Evolutionary conservation across 495 filamentous ascomycete genomes (phyloP).

Genomic region (Neurospora hispaniola): DNA sequence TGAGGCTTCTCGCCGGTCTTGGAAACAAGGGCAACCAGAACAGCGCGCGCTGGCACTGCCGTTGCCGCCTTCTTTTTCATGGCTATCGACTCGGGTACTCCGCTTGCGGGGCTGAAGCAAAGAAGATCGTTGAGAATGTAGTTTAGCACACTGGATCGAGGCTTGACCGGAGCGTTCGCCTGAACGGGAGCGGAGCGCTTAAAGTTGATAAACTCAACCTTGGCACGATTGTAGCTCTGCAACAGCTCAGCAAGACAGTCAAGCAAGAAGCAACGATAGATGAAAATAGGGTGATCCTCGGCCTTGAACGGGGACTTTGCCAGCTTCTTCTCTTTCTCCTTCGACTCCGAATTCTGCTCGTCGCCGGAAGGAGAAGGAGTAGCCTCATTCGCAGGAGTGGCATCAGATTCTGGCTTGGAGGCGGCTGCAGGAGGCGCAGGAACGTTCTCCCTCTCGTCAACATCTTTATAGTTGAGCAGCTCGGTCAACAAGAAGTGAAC

Average conservation of each 20-base stretch:
- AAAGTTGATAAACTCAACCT: conserved; percentile 98
- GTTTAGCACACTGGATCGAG: conserved; percentile 82
- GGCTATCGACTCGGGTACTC: conserved; percentile 56
- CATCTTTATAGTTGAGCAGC: conserved; percentile 81
- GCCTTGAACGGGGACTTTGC: conserved; percentile 77
- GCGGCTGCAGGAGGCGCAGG: conserved; percentile 15
- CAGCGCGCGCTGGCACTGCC: conserved; percentile 70
- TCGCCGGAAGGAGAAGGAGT: conserved; percentile 11
- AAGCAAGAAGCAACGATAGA: conserved; percentile 91
- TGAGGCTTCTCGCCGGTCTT: conserved; percentile 71
- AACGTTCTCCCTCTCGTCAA: conserved; percentile 62
- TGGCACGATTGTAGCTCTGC: conserved; percentile 85
- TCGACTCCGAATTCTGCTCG: conserved; percentile 18
- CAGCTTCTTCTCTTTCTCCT: conserved; percentile 49
- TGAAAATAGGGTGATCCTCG: conserved; percentile 89
- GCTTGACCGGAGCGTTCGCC: conserved; percentile 82
- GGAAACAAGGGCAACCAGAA: conserved; percentile 75
- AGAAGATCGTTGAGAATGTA: conserved; percentile 84
- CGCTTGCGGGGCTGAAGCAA: conserved; percentile 60
- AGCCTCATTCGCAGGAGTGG: conserved; percentile 11
- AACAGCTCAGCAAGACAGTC: conserved; percentile 89
- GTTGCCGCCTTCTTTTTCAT: conserved; percentile 78
- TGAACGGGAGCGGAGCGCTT: conserved; percentile 73
- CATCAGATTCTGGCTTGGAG: conserved; percentile 28
- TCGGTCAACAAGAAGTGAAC: conserved; percentile 94